phyloP scores from a whole-genome alignment of 164 flowering plant species.

The Chimonanthus praecox region DNA sequence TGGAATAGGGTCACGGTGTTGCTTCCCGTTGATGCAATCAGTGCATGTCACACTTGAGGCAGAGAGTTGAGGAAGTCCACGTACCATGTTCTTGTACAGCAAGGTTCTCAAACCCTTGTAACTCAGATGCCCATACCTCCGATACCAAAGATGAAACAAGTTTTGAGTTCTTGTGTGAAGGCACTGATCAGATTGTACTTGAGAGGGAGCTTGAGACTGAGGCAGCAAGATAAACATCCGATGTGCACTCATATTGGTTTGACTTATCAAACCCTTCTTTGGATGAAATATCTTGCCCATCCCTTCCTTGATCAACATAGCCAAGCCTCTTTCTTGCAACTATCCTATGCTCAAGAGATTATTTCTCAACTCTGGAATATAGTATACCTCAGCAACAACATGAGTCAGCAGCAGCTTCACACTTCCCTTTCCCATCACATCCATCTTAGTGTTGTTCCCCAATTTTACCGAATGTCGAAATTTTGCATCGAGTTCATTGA shows the following conservation, averaged over 20 bases:
- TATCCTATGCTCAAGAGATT: constrained; percentile 24
- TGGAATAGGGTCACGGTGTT: too few relatives aligned
- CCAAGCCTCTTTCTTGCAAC: constrained; percentile 18
- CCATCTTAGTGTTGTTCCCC: not conserved
- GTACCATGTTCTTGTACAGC: not conserved
- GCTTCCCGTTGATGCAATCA: too few relatives aligned
- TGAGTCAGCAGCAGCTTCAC: constrained; percentile 3
- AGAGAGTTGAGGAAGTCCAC: too few relatives aligned
- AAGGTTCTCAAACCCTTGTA: constrained; percentile 6
- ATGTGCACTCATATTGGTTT: constrained; percentile 10
- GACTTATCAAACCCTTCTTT: constrained; percentile 1
- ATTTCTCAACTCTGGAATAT: constrained; percentile 16
- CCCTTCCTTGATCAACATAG: constrained; percentile 13
- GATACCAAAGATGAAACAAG: not conserved
- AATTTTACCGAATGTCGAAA: constrained; percentile 5
- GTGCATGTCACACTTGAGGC: too few relatives aligned
- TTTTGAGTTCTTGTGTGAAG: not conserved
- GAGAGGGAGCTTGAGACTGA: constrained; percentile 3
- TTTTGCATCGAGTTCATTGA: constrained; percentile 2
- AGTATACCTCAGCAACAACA: constrained; percentile 15
- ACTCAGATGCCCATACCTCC: not conserved
- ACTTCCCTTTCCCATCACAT: constrained; percentile 7
- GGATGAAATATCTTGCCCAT: constrained; percentile 13
- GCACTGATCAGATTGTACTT: not conserved
- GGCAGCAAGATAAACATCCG: constrained; percentile 13